Base-by-base conservation (phyloP, 805 yeast genomes). In the Debaryomyces maramus region DNA sequence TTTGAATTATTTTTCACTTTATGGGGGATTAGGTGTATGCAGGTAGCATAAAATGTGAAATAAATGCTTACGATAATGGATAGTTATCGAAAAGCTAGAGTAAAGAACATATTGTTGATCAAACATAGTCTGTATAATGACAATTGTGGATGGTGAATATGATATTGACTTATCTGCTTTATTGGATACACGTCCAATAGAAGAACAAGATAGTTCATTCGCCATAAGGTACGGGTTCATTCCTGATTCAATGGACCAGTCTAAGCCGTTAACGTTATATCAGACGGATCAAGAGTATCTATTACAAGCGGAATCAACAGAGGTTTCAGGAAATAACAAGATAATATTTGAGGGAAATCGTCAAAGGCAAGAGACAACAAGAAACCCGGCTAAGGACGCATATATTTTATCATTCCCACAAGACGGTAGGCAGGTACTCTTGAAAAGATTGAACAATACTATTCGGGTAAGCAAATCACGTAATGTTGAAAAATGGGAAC, bases 191-290 rank as follows among this genome's bases (percentile, higher is more conserved):
- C 31, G 38, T 4, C 21, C 24, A 11, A 14, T 24, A 10, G 9
- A 3, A 6, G 26, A 23, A 20, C 21, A 19, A 15, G 36, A 28
- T 4, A 33, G 24, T 11, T 41, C 37, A 29, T 35, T 60, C 10
- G 70, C 66, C 16, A 51, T 70, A 19, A 55, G 74, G 20, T 70
- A 70, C 43, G 73, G 73, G 15, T 60, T 64, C 40, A 57, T 66
- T 7, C 72, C 73, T 4, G 70, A 65, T 36, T 56, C 70, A 19
- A 58, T 69, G 68, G 72, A 68, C 43, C 65, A 64, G 40, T 32
- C 55, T 3, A 52, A 55, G 36, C 63, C 64, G 4, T 45, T 68
- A 27, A 56, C 48, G 15, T 51, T 70, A 34, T 68, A 63, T 48
- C 68, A 65, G 37, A 56, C 55, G 38, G 60, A 60, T 38, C 61